phyloP scores from a whole-genome alignment of 345 rosid species.

The Eutrema japonicum region DNA sequence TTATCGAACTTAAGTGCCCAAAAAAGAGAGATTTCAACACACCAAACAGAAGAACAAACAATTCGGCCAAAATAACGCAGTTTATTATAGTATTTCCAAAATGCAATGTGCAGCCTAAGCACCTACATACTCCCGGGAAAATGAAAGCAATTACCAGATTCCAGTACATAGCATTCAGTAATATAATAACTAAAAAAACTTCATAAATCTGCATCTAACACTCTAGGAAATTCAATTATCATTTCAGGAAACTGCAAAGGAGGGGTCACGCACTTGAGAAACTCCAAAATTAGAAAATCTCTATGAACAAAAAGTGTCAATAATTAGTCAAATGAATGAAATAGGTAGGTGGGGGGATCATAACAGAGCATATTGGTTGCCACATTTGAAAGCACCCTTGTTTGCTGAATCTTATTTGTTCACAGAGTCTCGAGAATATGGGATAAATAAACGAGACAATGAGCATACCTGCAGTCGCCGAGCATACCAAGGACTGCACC shows the following conservation, averaged over 20 bases:
- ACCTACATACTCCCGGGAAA: constrained; percentile 3
- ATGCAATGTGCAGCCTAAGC: not conserved
- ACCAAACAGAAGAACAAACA: constrained; percentile 21
- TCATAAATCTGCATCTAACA: not conserved
- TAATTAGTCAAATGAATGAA: not conserved
- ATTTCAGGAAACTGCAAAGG: not conserved
- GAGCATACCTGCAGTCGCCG: constrained; percentile 91
- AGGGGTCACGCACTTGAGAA: not conserved
- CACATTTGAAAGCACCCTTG: constrained; percentile 10
- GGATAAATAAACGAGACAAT: constrained; percentile 22
- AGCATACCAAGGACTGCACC: constrained; percentile 99
- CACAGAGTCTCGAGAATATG: constrained; percentile 5
- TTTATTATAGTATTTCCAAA: not conserved
- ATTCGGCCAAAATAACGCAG: not conserved
- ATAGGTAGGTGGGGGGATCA: not conserved
- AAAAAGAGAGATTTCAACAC: constrained; percentile 11
- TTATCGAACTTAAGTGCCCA: not conserved
- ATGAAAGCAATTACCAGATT: constrained; percentile 19
- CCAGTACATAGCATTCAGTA: constrained; percentile 15
- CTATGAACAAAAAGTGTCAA: constrained; percentile 4
- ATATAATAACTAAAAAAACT: not conserved
- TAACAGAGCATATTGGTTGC: constrained; percentile 19
- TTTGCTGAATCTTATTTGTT: not conserved
- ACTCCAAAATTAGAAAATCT: constrained; percentile 3
- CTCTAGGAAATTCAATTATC: constrained; percentile 4